Conservation (phyloP, 73 alveolate genomes). For the Halteria grandinella region DNA sequence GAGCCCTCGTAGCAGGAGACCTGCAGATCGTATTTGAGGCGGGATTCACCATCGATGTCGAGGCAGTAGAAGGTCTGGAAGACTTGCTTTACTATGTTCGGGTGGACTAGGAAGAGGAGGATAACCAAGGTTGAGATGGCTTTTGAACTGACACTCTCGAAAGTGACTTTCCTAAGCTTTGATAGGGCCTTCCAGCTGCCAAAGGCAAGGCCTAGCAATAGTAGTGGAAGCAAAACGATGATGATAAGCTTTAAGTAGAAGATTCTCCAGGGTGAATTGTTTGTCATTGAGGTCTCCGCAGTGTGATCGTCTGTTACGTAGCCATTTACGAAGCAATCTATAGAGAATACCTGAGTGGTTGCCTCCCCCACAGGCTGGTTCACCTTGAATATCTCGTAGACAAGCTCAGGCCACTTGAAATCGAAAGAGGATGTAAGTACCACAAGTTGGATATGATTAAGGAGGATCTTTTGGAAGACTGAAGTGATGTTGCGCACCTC, state of each 20-base stretch:
- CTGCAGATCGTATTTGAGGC: constrained; percentile 51
- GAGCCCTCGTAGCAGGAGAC: constrained; percentile 41
- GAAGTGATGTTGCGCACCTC: constrained; percentile 44
- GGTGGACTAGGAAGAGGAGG: constrained; percentile 68
- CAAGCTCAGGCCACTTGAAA: constrained; percentile 68
- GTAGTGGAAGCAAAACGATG: constrained; percentile 3
- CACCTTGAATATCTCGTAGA: constrained; percentile 25
- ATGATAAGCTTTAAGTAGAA: constrained; percentile 34
- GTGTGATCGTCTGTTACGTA: no score
- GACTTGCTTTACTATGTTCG: constrained; percentile 60
- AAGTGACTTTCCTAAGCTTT: not conserved
- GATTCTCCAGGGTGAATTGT: constrained; percentile 15
- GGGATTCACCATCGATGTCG: constrained; percentile 54
- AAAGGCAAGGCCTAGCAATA: not conserved
- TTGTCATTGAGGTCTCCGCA: not conserved
- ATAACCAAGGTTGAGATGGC: constrained; percentile 54
- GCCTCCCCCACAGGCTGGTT: constrained; percentile 41
- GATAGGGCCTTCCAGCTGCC: constrained; percentile 2
- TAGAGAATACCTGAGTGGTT: constrained; percentile 44
- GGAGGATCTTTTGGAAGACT: constrained; percentile 62
- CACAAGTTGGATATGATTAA: constrained; percentile 66
- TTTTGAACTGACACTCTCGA: constrained; percentile 35
- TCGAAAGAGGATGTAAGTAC: constrained; percentile 69
- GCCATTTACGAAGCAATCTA: constrained; percentile 68
- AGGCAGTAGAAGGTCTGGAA: constrained; percentile 59